Percentiles rank a stretch among this genome's conserved stretches.
phyloP scores from a whole-genome alignment of 345 rosid genomes.

The Ceriops zippeliana region DNA sequence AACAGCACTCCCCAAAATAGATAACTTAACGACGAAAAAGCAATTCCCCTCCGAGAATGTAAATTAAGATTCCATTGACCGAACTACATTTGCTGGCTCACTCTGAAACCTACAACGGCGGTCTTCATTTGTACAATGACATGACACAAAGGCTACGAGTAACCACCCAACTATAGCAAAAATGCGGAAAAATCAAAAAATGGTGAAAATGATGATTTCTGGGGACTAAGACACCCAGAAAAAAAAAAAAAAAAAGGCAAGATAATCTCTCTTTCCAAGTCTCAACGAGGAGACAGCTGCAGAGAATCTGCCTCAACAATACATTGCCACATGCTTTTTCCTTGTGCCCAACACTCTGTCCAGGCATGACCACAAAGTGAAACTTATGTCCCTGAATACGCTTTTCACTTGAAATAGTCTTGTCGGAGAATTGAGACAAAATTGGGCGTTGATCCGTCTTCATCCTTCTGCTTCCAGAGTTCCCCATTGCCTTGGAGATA shows the following conservation, averaged over 20 bases:
- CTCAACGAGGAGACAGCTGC: not conserved
- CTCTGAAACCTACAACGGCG: not conserved
- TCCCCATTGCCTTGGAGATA: slow-evolving; percentile 64
- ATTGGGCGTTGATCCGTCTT: slow-evolving; percentile 42
- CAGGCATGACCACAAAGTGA: not conserved
- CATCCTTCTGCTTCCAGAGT: slow-evolving; percentile 57
- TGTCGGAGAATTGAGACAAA: slow-evolving; percentile 44
- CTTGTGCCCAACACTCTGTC: slow-evolving; percentile 6
- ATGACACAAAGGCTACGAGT: slow-evolving; percentile 1
- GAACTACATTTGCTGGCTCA: slow-evolving; percentile 1
- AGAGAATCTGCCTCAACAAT: not conserved
- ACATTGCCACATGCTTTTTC: slow-evolving; percentile 12
- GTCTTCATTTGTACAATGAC: slow-evolving; percentile 8
- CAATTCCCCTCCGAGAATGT: no score
- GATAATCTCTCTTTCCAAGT: no score
- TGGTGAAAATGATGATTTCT: no score
- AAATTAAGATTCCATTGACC: slow-evolving; percentile 4
- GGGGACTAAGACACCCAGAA: no score
- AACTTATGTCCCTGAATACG: not conserved
- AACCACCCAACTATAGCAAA: not conserved
- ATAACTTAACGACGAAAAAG: no score
- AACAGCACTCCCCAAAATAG: no score
- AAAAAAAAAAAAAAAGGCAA: no score
- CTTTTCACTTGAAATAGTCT: slow-evolving; percentile 51
- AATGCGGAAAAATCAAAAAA: not conserved